Percentiles rank a stretch among this genome's conserved stretches.
Evolutionary conservation across 257 asterid species (phyloP).

Genomic region (Gynochthodes officinalis): DNA sequence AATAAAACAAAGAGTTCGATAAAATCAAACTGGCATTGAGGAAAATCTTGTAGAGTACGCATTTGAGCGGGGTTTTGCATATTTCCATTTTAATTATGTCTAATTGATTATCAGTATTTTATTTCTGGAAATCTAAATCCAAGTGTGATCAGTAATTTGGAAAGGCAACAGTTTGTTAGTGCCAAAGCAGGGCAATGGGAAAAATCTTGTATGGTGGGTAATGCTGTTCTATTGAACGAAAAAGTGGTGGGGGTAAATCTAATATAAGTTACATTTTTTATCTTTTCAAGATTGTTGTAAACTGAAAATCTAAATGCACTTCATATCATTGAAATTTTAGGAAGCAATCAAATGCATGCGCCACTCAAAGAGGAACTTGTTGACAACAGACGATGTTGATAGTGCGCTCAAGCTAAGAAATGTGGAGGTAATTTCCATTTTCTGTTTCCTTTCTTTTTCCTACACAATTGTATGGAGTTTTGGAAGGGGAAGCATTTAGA

Average conservation of each 20-base stretch:
- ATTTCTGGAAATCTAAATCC: background rate
- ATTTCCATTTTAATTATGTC: background rate
- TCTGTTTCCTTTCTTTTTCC: background rate
- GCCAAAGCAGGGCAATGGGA: background rate
- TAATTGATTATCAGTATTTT: background rate
- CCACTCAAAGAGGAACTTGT: slow-evolving; percentile 88
- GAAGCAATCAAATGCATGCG: slow-evolving; percentile 98
- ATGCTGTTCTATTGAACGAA: background rate
- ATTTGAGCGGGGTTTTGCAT: background rate
- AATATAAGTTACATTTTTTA: background rate
- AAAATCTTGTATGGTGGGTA: background rate
- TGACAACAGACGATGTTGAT: slow-evolving; percentile 82
- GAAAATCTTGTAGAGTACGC: too few relatives aligned
- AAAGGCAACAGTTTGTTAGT: background rate
- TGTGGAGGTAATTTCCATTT: slow-evolving; percentile 56
- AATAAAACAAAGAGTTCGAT: background rate
- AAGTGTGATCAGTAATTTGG: background rate
- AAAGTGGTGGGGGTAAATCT: background rate
- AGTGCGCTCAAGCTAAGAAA: slow-evolving; percentile 81
- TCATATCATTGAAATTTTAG: slow-evolving; percentile 34
- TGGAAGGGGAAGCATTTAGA: background rate
- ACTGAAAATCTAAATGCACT: background rate
- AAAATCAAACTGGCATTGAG: background rate
- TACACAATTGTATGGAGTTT: background rate
- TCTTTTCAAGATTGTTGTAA: background rate